phyloP scores from a whole-genome alignment of 345 rosid species.

The Populus pruinosa region DNA sequence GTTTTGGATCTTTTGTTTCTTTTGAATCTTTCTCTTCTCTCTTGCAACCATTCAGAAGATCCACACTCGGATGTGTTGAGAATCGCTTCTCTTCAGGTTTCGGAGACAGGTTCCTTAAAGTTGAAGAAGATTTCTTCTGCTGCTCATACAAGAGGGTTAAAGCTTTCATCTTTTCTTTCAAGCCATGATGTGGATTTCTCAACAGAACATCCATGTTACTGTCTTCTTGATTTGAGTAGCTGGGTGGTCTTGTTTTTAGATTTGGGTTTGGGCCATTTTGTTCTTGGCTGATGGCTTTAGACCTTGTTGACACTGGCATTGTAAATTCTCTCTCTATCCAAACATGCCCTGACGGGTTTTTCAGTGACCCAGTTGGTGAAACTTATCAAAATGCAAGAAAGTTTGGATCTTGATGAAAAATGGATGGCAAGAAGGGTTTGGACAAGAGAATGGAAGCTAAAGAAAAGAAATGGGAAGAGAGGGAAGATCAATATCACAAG shows the following conservation, averaged over 20 bases:
- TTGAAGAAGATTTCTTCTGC: conserved; percentile 70
- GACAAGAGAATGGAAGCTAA: neutral
- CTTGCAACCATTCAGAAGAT: conserved; percentile 44
- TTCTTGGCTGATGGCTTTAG: conserved; percentile 43
- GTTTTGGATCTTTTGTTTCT: conserved; percentile 29
- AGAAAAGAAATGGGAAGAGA: conserved; percentile 9
- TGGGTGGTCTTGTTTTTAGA: conserved; percentile 21
- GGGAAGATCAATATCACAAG: conserved; percentile 20
- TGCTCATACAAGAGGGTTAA: conserved; percentile 84
- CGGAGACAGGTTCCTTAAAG: conserved; percentile 43
- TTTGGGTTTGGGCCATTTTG: conserved; percentile 22
- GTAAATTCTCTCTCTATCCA: conserved; percentile 40
- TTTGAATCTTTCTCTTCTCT: conserved; percentile 27
- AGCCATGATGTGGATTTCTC: conserved; percentile 85
- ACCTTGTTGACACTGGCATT: conserved; percentile 88
- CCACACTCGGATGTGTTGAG: conserved; percentile 51
- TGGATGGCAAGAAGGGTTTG: neutral
- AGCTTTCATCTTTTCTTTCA: conserved; percentile 90
- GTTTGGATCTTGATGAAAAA: conserved; percentile 6
- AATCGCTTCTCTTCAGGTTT: conserved; percentile 48
- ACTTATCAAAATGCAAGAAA: conserved; percentile 19
- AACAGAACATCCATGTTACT: conserved; percentile 29
- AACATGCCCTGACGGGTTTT: conserved; percentile 38
- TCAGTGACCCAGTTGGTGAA: conserved; percentile 22
- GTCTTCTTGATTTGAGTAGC: conserved; percentile 41